Base-by-base conservation (phyloP, 352 stramenopile genomes). In the Aphanomyces invadans region DNA sequence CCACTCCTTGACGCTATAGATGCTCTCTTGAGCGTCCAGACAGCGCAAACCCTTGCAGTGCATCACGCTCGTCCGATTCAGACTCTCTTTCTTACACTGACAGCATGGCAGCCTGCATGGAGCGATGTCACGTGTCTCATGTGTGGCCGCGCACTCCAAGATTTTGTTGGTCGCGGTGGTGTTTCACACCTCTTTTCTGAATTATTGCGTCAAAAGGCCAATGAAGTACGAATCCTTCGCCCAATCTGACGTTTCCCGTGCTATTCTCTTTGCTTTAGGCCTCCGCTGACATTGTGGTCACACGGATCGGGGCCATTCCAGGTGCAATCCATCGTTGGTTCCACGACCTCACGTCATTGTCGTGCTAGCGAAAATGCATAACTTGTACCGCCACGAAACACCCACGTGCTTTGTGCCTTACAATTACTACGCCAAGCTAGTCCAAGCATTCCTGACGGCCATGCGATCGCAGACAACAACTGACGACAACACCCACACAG, bases 251-350 rank as follows among this genome's bases (percentile, higher is more conserved):
- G 23, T 2, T 38, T 3, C 49, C 12, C 21, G 12, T 28, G 5
- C 15, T 9, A 28, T 25, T 48, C 46, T 5, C 53, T 46, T 29
- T 25, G 31, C n/a, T 33, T 3, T 17, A 65, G 46, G 26, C 17
- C 29, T 25, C 42, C 23, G 10, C 21, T 11, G 59, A 65, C 17
- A 12, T 48, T 10, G 15, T 65, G 17, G 15, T 65, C 17, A 52
- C 59, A 15, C 54, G 29, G 17, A 9, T 65, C 32, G 19, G 59
- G n/a, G 42, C 59, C 19, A 21, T 65, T n/a, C 59, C 59, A 36
- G 59, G 59, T 65, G 12, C 36, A 15, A 10, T 53, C 25, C 23
- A 12, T 12, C 36, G 33, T 21, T 23, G 11, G 21, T 4, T 32
- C n/a, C 15, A 55, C 26, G 0, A 19, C 31, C 23, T 19, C 11